These are phyloP conservation scores for Pyracantha coccinea DNA, from an alignment of 331 rosid species.

Conservation along the genomic window DNA sequence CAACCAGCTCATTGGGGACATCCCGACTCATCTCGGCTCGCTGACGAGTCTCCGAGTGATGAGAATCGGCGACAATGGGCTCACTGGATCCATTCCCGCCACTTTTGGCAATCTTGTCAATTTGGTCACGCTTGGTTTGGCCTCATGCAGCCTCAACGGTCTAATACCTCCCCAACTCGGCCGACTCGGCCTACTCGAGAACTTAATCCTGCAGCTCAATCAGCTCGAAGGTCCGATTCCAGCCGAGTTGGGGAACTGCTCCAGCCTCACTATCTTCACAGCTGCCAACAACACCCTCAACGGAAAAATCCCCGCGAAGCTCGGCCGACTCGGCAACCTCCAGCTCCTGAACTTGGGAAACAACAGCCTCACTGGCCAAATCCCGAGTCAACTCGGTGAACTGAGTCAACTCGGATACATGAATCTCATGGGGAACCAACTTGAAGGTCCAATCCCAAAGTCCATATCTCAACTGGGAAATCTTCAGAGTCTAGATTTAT, in stretches of 20 bases:
- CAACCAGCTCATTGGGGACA: conserved; percentile 55
- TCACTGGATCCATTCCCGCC: conserved; percentile 63
- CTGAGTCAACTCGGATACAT: conserved; percentile 52
- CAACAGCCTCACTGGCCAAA: conserved; percentile 49
- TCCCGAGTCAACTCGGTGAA: conserved; percentile 61
- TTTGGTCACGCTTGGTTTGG: conserved; percentile 52
- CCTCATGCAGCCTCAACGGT: conserved; percentile 63
- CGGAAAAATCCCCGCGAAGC: conserved; percentile 55
- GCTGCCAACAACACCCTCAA: conserved; percentile 55
- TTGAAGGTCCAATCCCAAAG: conserved; percentile 57
- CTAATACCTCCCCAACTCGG: conserved; percentile 63
- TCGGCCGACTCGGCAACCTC: conserved; percentile 50
- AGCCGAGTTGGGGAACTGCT: conserved; percentile 62
- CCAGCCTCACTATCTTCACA: conserved; percentile 57
- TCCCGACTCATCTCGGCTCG: conserved; percentile 53
- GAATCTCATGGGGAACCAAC: conserved; percentile 57
- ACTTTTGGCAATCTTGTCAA: conserved; percentile 48
- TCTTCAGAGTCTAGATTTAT: conserved; percentile 71
- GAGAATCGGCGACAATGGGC: conserved; percentile 68
- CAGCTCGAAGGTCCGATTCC: conserved; percentile 65
- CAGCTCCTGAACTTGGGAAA: conserved; percentile 52
- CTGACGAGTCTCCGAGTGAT: conserved; percentile 57
- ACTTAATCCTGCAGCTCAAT: conserved; percentile 56
- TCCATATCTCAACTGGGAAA: conserved; percentile 43
- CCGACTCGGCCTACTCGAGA: conserved; percentile 37